These are phyloP conservation scores for Paraurostyla sp. DNA, from an alignment of 73 alveolate genomes.

Conservation along the genomic window DNA sequence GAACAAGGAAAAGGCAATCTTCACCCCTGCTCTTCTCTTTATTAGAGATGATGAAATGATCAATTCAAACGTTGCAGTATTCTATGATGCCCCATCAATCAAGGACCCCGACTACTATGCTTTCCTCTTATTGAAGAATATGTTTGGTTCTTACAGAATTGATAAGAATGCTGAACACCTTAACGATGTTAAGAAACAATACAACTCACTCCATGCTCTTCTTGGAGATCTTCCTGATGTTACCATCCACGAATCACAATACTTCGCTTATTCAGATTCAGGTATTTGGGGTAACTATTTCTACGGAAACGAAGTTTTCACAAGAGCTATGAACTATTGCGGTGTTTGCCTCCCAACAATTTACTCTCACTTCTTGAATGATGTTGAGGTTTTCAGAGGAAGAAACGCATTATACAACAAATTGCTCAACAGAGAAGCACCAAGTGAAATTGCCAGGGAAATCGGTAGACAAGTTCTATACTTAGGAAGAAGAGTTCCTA, in stretches of 20 bases:
- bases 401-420: slow-evolving; percentile 82
- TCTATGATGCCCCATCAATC: slow-evolving; percentile 84
- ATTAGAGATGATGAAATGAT: slow-evolving; percentile 91
- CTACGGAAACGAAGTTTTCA: slow-evolving; percentile 86
- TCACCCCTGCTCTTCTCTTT: slow-evolving; percentile 81
- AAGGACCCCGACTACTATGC: slow-evolving; percentile 82
- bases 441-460: slow-evolving; percentile 69
- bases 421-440: slow-evolving; percentile 66
- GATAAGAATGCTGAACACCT: slow-evolving; percentile 88
- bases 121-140: slow-evolving; percentile 74
- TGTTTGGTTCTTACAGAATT: slow-evolving; percentile 81
- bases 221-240: slow-evolving; percentile 89
- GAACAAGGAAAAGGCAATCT: slow-evolving; percentile 80
- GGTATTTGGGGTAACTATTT: slow-evolving; percentile 86
- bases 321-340: slow-evolving; percentile 77
- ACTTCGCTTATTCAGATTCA: slow-evolving; percentile 82
- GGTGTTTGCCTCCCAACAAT: slow-evolving; percentile 68
- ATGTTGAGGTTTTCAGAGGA: slow-evolving; percentile 87
- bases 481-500: slow-evolving; percentile 86
- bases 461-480: slow-evolving; percentile 69
- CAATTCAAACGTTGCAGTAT: slow-evolving; percentile 87
- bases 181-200: slow-evolving; percentile 82
- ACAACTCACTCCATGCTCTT: slow-evolving; percentile 80
- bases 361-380: slow-evolving; percentile 71
- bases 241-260: slow-evolving; percentile 77